Base-by-base conservation (phyloP, 805 yeast genomes). In the Lachancea cidri region DNA sequence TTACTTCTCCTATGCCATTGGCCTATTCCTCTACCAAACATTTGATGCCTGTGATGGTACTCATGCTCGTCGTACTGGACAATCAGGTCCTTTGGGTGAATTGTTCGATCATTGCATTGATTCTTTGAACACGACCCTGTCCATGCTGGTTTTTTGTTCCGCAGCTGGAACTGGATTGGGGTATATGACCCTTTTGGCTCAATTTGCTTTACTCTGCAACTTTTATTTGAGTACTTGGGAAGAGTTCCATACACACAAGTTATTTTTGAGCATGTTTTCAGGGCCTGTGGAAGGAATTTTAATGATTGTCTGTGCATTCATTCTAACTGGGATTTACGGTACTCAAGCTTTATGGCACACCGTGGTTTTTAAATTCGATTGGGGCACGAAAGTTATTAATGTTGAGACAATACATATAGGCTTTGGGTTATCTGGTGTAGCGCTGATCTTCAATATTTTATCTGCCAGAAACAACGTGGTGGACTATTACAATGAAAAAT, bases 261-360 rank as follows among this genome's bases (percentile, higher is more conserved):
- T 89, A 38, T 89, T 73, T 60, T 68, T 89, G 39, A 79, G 91
- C 27, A 80, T 74, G 47, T 79, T 86, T 53, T 83, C 94, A 11
- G 98, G 98, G 0, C 98, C 98, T 0, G 97, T 91, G 3, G 98
- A 89, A 64, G 98, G 98, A 2, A 85, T 89, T 20, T 58, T 87
- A 48, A 70, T 82, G 65, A 68, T 86, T 39, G 62, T 76, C 17
- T 60, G 53, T 0, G 64, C 81, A 14, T 86, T 76, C 55, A 41
- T 76, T 3, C 33, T 74, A 17, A 83, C 95, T 0, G 95, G 86
- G 3, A 42, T 77, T 27, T 62, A 67, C 39, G 97, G 97, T 2
- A 81, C 86, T 3, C 72, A 68, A 1, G 57, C 77, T 30, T 36
- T 60, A 17, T 89, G 95, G 94, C 70, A 71, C 35, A 47, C 55